Evolutionary conservation across 768 basidiomycete genomes (phyloP).

Genomic region (Podaxis sp.): DNA sequence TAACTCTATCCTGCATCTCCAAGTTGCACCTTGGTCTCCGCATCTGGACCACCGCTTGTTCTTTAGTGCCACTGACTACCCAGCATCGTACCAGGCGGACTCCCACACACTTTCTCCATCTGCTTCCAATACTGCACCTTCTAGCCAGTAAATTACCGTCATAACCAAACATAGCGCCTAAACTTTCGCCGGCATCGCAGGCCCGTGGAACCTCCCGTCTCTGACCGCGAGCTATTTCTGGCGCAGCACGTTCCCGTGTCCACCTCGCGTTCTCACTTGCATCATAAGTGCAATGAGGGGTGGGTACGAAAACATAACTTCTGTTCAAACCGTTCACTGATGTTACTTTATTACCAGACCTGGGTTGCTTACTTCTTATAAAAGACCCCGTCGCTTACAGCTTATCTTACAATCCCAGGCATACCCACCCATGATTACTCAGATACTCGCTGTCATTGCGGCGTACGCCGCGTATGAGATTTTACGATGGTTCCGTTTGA

Average conservation of each 20-base stretch:
- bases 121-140: not conserved
- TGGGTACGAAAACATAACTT: not conserved
- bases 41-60: not conserved
- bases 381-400: not conserved
- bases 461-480: conserved; percentile 23
- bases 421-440: not conserved
- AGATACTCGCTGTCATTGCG: not conserved
- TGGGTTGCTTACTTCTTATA: not conserved
- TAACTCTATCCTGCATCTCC: not conserved
- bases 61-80: not conserved
- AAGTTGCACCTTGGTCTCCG: not conserved
- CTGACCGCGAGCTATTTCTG: not conserved
- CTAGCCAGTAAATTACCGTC: not conserved
- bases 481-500: conserved; percentile 30
- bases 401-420: no score
- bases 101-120: not conserved
- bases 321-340: not conserved
- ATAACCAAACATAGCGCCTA: not conserved
- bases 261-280: not conserved
- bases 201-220: not conserved
- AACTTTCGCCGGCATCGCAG: not conserved
- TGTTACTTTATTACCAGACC: not conserved
- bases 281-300: not conserved
- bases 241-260: not conserved
- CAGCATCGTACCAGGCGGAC: not conserved